Percentiles rank a stretch among this genome's conserved stretches.
Conservation (phyloP, 495 filamentous ascomycete genomes). For the Xylaria telfairii region DNA sequence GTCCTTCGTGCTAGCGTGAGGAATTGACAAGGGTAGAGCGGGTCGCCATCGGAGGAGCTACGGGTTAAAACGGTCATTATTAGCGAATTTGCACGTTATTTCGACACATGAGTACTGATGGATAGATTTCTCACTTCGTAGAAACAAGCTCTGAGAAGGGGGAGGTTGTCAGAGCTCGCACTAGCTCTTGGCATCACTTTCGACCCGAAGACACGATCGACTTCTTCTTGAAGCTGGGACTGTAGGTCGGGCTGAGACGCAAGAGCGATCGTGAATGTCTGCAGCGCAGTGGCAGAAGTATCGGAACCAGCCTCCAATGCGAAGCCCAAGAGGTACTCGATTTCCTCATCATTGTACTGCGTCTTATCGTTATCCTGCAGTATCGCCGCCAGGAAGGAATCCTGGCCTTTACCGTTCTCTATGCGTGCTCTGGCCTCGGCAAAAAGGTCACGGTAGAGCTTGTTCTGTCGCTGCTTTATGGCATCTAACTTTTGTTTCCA, state of each 20-base stretch:
- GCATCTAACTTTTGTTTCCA: slow-evolving; percentile 10
- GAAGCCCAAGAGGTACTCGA: not conserved
- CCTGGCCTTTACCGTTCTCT: slow-evolving; percentile 8
- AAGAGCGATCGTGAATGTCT: not conserved
- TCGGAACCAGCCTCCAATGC: not conserved
- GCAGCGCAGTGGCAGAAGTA: not conserved
- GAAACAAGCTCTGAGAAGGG: not conserved
- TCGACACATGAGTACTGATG: not conserved
- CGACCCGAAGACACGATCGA: not conserved
- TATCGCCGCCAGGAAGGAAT: slow-evolving; percentile 17
- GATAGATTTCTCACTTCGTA: not conserved
- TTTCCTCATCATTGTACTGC: not conserved
- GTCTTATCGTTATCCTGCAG: not conserved
- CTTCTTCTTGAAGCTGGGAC: not conserved
- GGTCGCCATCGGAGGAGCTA: slow-evolving; percentile 44
- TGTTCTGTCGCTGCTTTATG: slow-evolving; percentile 15
- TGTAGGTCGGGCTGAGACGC: not conserved
- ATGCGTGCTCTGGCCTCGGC: slow-evolving; percentile 10
- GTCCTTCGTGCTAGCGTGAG: slow-evolving; percentile 38
- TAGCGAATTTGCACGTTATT: not conserved
- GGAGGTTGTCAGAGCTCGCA: not conserved
- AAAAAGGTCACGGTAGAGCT: slow-evolving; percentile 23
- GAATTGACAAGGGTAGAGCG: slow-evolving; percentile 34
- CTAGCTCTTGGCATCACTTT: not conserved
- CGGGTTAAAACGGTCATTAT: not conserved